Conservation (phyloP, 768 basidiomycete genomes). For the Cystobasidium ongulense region DNA sequence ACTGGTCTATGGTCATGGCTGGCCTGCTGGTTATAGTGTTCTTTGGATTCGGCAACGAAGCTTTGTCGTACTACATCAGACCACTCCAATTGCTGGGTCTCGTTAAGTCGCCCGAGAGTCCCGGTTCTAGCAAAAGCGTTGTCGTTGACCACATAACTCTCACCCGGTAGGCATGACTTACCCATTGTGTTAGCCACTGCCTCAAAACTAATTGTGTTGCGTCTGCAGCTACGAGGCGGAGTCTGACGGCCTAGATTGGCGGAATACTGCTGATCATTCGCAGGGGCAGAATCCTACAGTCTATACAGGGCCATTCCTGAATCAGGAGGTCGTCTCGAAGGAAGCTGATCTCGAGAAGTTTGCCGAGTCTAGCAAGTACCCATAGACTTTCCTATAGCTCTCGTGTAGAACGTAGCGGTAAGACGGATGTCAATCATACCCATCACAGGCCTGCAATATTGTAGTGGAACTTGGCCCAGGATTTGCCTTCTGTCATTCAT, state of each 20-base stretch:
- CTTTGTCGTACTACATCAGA: slow-evolving; percentile 19
- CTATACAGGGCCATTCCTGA: background rate
- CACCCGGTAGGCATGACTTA: background rate
- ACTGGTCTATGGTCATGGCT: slow-evolving; percentile 20
- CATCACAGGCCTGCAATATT: no score
- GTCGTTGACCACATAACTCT: background rate
- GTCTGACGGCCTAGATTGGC: background rate
- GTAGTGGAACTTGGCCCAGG: no score
- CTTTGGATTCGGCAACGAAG: slow-evolving; percentile 29
- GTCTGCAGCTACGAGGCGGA: background rate
- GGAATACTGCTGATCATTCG: no score
- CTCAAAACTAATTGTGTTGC: background rate
- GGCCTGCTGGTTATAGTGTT: slow-evolving; percentile 27
- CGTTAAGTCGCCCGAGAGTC: background rate
- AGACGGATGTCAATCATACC: no score
- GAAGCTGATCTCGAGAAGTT: no score
- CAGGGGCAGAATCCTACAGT: no score
- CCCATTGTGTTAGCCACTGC: background rate
- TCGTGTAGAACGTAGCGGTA: no score
- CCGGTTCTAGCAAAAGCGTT: background rate
- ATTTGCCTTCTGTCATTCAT: no score
- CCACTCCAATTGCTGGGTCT: background rate
- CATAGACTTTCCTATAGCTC: no score
- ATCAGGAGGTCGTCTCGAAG: no score
- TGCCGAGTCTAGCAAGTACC: no score